Evolutionary conservation across 2,329 filamentous ascomycete species (phyloP).

Genomic region (Fusarium miscanthi): DNA sequence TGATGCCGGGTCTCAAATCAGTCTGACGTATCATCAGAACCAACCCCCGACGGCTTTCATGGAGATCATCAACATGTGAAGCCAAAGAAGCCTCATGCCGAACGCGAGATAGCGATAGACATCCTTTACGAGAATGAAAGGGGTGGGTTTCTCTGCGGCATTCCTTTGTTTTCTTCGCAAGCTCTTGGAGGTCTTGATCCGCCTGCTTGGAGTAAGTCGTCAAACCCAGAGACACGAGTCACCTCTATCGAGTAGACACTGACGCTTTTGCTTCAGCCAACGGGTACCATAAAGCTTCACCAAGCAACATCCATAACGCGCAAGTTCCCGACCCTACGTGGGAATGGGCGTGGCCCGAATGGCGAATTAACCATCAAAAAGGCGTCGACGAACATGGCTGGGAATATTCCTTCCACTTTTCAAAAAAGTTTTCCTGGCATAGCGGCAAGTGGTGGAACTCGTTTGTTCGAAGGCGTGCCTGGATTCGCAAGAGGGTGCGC

Average conservation of each 20-base stretch:
- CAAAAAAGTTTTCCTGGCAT: constrained; percentile 83
- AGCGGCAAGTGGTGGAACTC: constrained; percentile 92
- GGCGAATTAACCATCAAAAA: constrained; percentile 76
- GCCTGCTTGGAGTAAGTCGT: constrained; percentile 74
- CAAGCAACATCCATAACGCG: constrained; percentile 80
- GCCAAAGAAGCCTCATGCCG: constrained; percentile 47
- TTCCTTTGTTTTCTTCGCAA: constrained; percentile 87
- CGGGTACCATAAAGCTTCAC: constrained; percentile 67
- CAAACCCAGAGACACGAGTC: background rate
- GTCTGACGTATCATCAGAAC: constrained; percentile 41
- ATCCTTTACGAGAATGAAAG: constrained; percentile 96
- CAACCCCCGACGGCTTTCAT: constrained; percentile 44
- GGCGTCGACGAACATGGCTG: constrained; percentile 88
- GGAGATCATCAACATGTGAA: constrained; percentile 50
- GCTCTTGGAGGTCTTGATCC: constrained; percentile 90
- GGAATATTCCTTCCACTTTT: constrained; percentile 95
- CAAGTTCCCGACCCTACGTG: constrained; percentile 95
- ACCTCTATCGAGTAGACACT: constrained; percentile 2
- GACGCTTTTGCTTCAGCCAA: constrained; percentile 62
- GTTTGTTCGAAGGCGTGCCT: constrained; percentile 89
- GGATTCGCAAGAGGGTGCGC: constrained; percentile 84
- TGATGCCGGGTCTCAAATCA: background rate
- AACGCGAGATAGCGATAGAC: constrained; percentile 75
- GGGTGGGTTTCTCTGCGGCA: constrained; percentile 88
- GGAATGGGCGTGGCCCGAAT: constrained; percentile 84